A percentile compares a stretch with the other conserved stretches of the same genome.
Conservation (phyloP, 768 basidiomycete species). For the Mycena epipterygia region DNA sequence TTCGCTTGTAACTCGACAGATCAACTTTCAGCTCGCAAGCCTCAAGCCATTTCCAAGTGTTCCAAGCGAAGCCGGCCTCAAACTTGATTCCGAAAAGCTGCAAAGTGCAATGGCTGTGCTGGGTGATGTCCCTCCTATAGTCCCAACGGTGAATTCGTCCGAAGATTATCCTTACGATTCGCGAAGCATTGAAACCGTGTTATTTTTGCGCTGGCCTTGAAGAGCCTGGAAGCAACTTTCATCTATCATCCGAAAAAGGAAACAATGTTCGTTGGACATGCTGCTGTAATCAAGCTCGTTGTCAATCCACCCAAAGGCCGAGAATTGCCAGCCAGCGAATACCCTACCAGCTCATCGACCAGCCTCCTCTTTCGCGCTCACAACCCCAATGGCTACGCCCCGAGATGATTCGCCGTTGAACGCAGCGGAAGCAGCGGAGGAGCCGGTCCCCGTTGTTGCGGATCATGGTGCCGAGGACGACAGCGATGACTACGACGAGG, state of each 20-base stretch:
- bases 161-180: no score
- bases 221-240: no score
- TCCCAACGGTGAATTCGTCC: no score
- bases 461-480: conserved; percentile 36
- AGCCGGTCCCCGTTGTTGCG: neutral
- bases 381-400: neutral
- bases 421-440: neutral
- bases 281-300: neutral
- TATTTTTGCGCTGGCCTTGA: no score
- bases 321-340: neutral
- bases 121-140: no score
- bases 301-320: neutral
- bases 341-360: neutral
- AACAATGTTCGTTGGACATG: neutral
- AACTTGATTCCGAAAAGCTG: no score
- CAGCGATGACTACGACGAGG: conserved; percentile 46
- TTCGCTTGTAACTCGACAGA: no score
- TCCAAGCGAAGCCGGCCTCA: no score
- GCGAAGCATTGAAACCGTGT: no score
- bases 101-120: no score
- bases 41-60: no score
- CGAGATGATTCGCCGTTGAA: neutral
- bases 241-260: conserved; percentile 8
- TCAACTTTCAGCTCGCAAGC: no score
- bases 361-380: neutral